Percentiles rank a stretch among this genome's conserved stretches.
Conservation (phyloP, 2,329 filamentous ascomycete genomes). For the Dactylellina leptospora region DNA sequence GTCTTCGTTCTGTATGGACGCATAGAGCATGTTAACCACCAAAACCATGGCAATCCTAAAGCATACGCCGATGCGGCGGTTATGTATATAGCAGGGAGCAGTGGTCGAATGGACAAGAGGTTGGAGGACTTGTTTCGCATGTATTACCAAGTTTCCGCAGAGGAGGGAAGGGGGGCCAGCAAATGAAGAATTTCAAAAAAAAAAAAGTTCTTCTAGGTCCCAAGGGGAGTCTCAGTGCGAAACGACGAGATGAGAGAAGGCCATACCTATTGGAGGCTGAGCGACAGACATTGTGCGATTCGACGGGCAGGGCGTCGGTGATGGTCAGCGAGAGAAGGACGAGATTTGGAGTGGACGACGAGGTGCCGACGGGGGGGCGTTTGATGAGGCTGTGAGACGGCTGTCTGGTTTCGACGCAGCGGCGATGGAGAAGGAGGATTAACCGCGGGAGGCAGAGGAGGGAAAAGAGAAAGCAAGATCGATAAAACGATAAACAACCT, state of each 20-base stretch:
- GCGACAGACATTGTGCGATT: constrained; percentile 43
- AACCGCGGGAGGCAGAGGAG: neutral
- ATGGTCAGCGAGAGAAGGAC: constrained; percentile 1
- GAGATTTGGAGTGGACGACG: neutral
- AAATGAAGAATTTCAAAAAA: no score
- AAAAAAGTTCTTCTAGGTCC: constrained; percentile 1
- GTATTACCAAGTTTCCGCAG: no score
- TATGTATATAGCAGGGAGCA: no score
- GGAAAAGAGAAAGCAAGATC: neutral
- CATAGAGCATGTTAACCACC: constrained; percentile 23
- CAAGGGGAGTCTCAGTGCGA: constrained; percentile 33
- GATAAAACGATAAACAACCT: constrained; percentile 8
- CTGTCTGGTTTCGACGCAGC: constrained; percentile 36
- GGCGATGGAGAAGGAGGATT: neutral
- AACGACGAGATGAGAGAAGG: constrained; percentile 1
- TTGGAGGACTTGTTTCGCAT: no score
- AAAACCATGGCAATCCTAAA: neutral
- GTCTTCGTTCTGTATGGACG: constrained; percentile 55
- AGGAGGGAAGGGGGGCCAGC: neutral
- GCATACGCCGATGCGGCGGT: no score
- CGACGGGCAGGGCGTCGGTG: constrained; percentile 11
- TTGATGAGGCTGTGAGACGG: constrained; percentile 26
- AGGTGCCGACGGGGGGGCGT: constrained; percentile 12
- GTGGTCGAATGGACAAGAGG: no score
- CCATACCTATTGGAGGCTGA: constrained; percentile 51